Evolutionary conservation across 1,284 basidiomycete genomes (phyloP).

Genomic region (Ganoderma meredithae): DNA sequence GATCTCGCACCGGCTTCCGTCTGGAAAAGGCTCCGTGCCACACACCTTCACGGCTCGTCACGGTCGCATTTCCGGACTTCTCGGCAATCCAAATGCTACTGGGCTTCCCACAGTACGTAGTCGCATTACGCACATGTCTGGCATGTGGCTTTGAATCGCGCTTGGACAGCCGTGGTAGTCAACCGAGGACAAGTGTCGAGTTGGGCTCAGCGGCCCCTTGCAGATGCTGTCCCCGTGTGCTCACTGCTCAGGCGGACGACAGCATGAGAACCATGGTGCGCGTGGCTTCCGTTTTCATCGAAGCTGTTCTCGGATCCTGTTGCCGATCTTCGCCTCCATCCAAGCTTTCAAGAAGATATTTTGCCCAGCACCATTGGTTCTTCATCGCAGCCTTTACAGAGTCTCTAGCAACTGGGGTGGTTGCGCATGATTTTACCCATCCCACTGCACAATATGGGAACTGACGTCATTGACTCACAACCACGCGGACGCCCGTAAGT

Average conservation of each 20-base stretch:
- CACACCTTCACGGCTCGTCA: neutral
- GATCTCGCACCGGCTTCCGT: neutral
- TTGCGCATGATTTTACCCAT: neutral
- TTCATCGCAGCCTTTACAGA: neutral
- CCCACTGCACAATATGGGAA: neutral
- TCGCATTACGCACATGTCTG: neutral
- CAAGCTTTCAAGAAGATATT: neutral
- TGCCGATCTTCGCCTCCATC: neutral
- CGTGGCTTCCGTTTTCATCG: neutral
- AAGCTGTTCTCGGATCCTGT: neutral
- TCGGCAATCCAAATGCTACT: neutral
- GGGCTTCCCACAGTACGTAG: neutral
- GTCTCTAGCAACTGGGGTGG: neutral
- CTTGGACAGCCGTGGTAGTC: neutral
- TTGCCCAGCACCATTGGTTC: neutral
- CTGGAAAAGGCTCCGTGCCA: neutral
- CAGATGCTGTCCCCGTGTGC: neutral
- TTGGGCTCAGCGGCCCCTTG: neutral
- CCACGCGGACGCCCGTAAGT: neutral
- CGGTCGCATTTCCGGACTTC: neutral
- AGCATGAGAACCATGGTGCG: neutral
- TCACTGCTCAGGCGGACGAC: neutral
- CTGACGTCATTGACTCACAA: neutral
- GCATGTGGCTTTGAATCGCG: neutral
- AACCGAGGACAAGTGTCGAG: neutral